These are phyloP conservation scores for Plasmodium vivax DNA, from an alignment of 169 alveolate genomes.

Conservation along the genomic window DNA sequence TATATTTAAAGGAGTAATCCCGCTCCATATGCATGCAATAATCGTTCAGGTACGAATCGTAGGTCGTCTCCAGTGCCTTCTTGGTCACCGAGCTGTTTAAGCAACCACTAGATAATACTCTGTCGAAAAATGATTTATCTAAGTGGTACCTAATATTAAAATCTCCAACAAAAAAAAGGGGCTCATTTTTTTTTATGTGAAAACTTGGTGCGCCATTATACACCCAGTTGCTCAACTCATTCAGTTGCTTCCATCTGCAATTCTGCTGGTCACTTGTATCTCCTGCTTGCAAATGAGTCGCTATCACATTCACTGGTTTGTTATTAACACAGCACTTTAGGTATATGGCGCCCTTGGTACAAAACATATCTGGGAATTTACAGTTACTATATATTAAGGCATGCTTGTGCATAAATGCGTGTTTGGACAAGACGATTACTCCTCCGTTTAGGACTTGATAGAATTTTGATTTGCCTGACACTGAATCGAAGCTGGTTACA, in stretches of 20 bases:
- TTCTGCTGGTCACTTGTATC: slow-evolving; percentile 63
- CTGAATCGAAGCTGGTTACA: slow-evolving; percentile 69
- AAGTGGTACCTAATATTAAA: slow-evolving; percentile 24
- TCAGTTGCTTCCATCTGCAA: slow-evolving; percentile 78
- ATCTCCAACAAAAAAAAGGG: slow-evolving; percentile 76
- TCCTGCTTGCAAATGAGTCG: slow-evolving; percentile 89
- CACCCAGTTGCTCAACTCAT: slow-evolving; percentile 85
- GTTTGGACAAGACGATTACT: slow-evolving; percentile 77
- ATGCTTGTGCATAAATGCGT: slow-evolving; percentile 76
- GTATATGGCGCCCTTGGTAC: slow-evolving; percentile 87
- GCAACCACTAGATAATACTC: slow-evolving; percentile 3
- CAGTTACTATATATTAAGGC: slow-evolving; percentile 75
- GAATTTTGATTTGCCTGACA: slow-evolving; percentile 77
- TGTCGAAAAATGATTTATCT: slow-evolving; percentile 34
- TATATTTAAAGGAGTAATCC: slow-evolving; percentile 20
- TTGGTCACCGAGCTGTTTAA: slow-evolving; percentile 58
- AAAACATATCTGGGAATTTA: slow-evolving; percentile 78
- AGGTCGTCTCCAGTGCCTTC: slow-evolving; percentile 44
- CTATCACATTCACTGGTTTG: slow-evolving; percentile 81
- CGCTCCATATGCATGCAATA: slow-evolving; percentile 35
- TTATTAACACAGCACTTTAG: slow-evolving; percentile 78
- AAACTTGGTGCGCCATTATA: slow-evolving; percentile 73
- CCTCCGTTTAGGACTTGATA: slow-evolving; percentile 79
- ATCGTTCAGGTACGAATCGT: slow-evolving; percentile 50
- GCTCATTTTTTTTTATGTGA: slow-evolving; percentile 66